Percentiles rank a stretch among this genome's conserved stretches.
Evolutionary conservation across 306 rosid species (phyloP).

Genomic region (Vigna hirtella): DNA sequence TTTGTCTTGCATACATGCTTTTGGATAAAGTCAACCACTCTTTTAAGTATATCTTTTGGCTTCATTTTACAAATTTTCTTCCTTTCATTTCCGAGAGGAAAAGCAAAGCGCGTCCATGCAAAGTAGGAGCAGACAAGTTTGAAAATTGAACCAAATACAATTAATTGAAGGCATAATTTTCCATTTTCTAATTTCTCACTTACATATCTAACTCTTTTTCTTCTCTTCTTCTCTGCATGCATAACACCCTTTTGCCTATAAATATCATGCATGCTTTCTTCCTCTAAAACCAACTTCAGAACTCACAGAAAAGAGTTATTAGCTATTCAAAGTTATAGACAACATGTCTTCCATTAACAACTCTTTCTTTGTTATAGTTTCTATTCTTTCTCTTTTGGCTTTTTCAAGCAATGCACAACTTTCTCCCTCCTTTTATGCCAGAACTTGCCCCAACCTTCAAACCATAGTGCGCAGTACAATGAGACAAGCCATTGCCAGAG

Average conservation of each 20-base stretch:
- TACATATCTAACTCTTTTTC: not conserved
- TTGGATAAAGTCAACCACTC: constrained; percentile 38
- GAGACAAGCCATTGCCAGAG: constrained; percentile 52
- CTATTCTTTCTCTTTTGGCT: constrained; percentile 45
- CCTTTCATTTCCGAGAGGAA: not conserved
- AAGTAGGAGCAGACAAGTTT: constrained; percentile 46
- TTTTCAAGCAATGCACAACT: constrained; percentile 65
- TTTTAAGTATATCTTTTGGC: not conserved
- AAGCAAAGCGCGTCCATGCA: constrained; percentile 34
- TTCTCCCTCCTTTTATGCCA: constrained; percentile 58
- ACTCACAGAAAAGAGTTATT: not conserved
- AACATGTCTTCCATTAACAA: constrained; percentile 45
- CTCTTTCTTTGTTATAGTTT: constrained; percentile 22
- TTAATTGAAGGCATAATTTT: no score
- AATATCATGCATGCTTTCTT: constrained; percentile 23
- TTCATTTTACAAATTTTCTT: not conserved
- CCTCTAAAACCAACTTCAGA: constrained; percentile 29
- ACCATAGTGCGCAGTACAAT: constrained; percentile 58
- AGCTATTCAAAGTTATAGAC: not conserved
- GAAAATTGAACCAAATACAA: constrained; percentile 19
- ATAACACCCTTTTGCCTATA: constrained; percentile 12
- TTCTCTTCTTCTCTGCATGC: not conserved
- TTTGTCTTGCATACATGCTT: not conserved
- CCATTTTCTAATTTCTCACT: not conserved
- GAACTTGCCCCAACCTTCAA: constrained; percentile 63